Evolutionary conservation across 169 alveolate genomes (phyloP).

Genomic region (Plasmodium ovale): DNA sequence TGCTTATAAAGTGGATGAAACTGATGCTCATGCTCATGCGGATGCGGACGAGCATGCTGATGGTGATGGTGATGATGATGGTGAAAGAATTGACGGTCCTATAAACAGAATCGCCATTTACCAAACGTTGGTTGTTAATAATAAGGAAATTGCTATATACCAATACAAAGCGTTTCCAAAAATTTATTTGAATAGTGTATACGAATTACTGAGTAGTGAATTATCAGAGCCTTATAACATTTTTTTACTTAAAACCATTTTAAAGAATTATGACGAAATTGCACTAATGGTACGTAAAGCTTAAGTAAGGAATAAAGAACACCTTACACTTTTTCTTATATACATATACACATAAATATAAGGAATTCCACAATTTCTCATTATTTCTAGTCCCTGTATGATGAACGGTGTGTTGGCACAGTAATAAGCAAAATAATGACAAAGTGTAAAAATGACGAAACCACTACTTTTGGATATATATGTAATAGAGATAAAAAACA

Average conservation of each 20-base stretch:
- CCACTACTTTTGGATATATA: conserved; percentile 70
- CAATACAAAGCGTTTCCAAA: conserved; percentile 71
- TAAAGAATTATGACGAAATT: conserved; percentile 54
- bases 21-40: no score
- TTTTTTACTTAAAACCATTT: conserved; percentile 72
- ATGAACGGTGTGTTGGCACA: conserved; percentile 70
- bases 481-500: conserved; percentile 29
- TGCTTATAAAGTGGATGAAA: no score
- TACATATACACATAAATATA: background rate
- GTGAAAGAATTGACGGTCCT: background rate
- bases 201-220: conserved; percentile 55
- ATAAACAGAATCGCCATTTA: conserved; percentile 34
- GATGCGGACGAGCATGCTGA: no score
- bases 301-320: background rate
- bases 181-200: conserved; percentile 57
- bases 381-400: conserved; percentile 35
- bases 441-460: conserved; percentile 67
- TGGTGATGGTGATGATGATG: no score
- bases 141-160: conserved; percentile 47
- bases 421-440: conserved; percentile 64
- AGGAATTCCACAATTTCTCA: background rate
- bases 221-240: conserved; percentile 75
- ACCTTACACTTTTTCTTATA: conserved; percentile 6
- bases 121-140: conserved; percentile 36
- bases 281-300: conserved; percentile 61